phyloP scores from a whole-genome alignment of 805 yeast species.

The Wickerhamomyces sydowiorum region DNA sequence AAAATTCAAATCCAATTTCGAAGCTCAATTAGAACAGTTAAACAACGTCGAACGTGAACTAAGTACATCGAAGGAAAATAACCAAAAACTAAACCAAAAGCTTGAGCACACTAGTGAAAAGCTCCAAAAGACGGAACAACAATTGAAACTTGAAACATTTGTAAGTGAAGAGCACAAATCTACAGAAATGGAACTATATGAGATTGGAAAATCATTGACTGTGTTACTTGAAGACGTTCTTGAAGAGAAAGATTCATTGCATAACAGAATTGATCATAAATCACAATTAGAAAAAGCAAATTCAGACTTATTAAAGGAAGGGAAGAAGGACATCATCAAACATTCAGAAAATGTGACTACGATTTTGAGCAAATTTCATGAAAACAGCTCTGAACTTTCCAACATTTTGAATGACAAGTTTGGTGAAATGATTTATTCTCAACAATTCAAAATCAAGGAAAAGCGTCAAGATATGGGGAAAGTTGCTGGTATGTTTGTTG shows the following conservation, averaged over 20 bases:
- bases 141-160: background rate
- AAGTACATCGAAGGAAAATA: conserved; percentile 9
- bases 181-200: conserved; percentile 15
- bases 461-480: conserved; percentile 4
- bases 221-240: conserved; percentile 7
- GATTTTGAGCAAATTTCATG: conserved; percentile 1
- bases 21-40: conserved; percentile 26
- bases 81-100: conserved; percentile 1
- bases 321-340: conserved; percentile 4
- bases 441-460: conserved; percentile 6
- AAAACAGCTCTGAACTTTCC: conserved; percentile 9
- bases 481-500: conserved; percentile 1
- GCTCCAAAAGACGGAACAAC: background rate
- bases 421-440: conserved; percentile 8
- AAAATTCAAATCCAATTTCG: conserved; percentile 34
- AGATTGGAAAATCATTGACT: conserved; percentile 7
- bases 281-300: conserved; percentile 12
- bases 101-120: conserved; percentile 15
- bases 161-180: conserved; percentile 12
- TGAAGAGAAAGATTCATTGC: conserved; percentile 8
- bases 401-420: conserved; percentile 11
- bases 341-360: conserved; percentile 1
- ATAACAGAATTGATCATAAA: conserved; percentile 15
- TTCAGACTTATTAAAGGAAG: conserved; percentile 4
- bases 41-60: conserved; percentile 11